Base-by-base conservation (phyloP, 345 rosid genomes). In the Anacardium occidentale region DNA sequence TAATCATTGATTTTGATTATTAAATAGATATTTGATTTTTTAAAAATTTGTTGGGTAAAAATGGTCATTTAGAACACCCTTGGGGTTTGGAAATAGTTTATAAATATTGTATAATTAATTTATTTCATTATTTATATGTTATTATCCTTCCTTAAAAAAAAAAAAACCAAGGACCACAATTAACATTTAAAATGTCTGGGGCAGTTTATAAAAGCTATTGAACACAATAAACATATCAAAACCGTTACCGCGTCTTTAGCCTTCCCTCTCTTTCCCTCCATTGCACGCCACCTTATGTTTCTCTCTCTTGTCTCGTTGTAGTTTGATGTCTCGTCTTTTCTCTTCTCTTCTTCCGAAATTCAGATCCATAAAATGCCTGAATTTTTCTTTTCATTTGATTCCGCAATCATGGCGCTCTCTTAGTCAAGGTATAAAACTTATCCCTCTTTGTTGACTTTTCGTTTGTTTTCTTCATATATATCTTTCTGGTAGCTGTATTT, bases 171-270 rank as follows among this genome's bases (percentile, higher is more conserved):
- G 25, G 5, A 12, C 14, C 37, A 37, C 1, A 37, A 5, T 37
- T 37, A 37, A 37, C 5, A 5, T 34, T 37, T 37, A 6, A 37
- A 37, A 37, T 5, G 8, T 37, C 42, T 7, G 42, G 42, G 42
- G 42, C 42, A 37, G 42, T 37, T 37, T 1, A 37, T 37, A 37
- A 37, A 34, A 34, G 40, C 3, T 13, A 29, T 13, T 11, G 22
- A 12, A 12, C 40, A 34, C 2, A 62, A 34, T 3, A 8, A 62
- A 40, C 50, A n/a, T 2, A 50, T 18, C 5, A 50, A n/a, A 50
- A 26, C 68, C 40, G 68, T 45, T 65, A 11, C 65, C 68, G 75
- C 26, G 68, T n/a, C 55, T 37, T 44, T 45, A 47, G 55, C 63
- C 60, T 50, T 15, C 15, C 66, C 68, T n/a, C 60, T 42, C 34